Base-by-base conservation (phyloP, 2,329 filamentous ascomycete genomes). In the Ophiostoma ips region DNA sequence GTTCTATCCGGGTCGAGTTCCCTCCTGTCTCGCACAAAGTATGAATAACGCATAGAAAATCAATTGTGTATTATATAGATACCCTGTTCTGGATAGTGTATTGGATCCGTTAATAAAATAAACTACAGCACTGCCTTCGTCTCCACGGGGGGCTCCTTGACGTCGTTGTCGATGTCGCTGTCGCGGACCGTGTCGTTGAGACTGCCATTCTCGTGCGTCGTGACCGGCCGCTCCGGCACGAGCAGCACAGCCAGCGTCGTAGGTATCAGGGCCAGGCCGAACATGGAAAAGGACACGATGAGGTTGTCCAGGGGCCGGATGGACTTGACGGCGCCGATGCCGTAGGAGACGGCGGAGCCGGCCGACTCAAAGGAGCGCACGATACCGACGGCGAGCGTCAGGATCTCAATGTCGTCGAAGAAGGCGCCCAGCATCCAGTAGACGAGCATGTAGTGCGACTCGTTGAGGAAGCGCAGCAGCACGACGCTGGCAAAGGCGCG, bases 1-100 rank as follows among this genome's bases (percentile, higher is more conserved):
- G 50, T 4, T n/a, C 18, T 9, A 36, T 56, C 4, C n/a, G 8
- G 12, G n/a, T 56, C 24, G 9, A 21, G 19, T 56, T 56, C n/a
- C n/a, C n/a, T 36, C 46, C 52, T 1, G 7, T 47, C 48, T 48
- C 49, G 31, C 11, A 8, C 24, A 28, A n/a, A n/a, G n/a, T n/a
- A n/a, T n/a, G n/a, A n/a, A n/a, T n/a, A n/a, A n/a, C n/a, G n/a
- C n/a, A n/a, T n/a, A n/a, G n/a, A n/a, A n/a, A n/a, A n/a, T n/a
- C n/a, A 28, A 5, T 28, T 28, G 24, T 8, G 4, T 4, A 28
- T 28, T 28, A 28, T 8, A 28, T 28, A 5, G 8, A 28, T 28
- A 28, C 8, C 24, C 8, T 28, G 24, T 28, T 4, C 24, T 28
- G 24, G 8, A 8, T 28, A 28, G 8, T 8, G 24, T 4, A 8